Conservation (phyloP, 129 eudicot species). For the Arctium lappa region DNA sequence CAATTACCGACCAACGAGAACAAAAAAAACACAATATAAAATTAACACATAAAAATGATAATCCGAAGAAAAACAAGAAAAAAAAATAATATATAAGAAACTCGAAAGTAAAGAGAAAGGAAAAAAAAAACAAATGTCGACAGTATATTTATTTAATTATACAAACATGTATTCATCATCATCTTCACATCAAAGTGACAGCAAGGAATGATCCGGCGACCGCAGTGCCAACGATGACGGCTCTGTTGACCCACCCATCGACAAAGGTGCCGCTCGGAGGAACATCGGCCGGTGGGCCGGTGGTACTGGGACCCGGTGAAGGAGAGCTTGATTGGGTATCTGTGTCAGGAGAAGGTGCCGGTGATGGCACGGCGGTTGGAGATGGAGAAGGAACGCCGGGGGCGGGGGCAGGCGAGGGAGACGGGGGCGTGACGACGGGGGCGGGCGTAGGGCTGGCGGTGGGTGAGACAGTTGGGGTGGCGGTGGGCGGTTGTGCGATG, state of each 20-base stretch:
- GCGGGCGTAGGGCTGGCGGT: slow-evolving; percentile 54
- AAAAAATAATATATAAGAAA: not conserved
- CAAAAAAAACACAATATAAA: not conserved
- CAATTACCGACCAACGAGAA: not conserved
- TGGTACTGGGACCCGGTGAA: slow-evolving; percentile 18
- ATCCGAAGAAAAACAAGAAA: not conserved
- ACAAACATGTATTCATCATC: not conserved
- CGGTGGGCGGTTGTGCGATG: slow-evolving; percentile 67
- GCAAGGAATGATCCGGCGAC: slow-evolving; percentile 47
- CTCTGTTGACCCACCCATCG: slow-evolving; percentile 41
- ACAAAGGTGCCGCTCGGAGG: slow-evolving; percentile 41
- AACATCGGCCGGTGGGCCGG: slow-evolving; percentile 28
- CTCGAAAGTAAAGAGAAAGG: not conserved
- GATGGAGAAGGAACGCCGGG: slow-evolving; percentile 36
- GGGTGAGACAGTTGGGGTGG: slow-evolving; percentile 60
- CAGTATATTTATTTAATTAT: slow-evolving; percentile 1
- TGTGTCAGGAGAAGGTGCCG: slow-evolving; percentile 25
- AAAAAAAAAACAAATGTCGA: slow-evolving; percentile 14
- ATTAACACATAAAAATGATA: not conserved
- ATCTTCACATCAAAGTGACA: slow-evolving; percentile 41
- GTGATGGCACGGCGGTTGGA: slow-evolving; percentile 23
- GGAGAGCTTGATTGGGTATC: slow-evolving; percentile 18
- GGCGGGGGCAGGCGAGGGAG: slow-evolving; percentile 43
- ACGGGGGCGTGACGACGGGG: slow-evolving; percentile 40
- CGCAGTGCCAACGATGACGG: slow-evolving; percentile 43